phyloP scores from a whole-genome alignment of 2,329 filamentous ascomycete genomes.

The Helotiales sp. region DNA sequence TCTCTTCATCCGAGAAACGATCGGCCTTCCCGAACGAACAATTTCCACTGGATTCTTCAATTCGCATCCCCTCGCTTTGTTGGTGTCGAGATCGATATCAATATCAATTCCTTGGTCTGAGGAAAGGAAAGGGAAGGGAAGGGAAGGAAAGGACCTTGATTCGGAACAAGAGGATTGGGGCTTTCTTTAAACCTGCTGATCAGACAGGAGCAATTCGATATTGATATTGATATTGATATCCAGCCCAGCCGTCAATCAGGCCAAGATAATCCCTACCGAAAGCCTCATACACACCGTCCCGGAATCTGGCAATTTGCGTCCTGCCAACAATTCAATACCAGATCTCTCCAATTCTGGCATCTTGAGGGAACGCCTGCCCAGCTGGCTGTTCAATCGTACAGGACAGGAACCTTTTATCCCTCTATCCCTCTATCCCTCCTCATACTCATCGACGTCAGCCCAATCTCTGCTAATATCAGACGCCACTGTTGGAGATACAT shows the following conservation, averaged over 20 bases:
- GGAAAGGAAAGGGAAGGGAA: no score
- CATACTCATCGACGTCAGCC: neutral
- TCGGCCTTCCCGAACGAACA: neutral
- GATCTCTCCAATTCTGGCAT: neutral
- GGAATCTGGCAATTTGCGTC: neutral
- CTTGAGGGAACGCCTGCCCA: neutral
- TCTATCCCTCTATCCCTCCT: constrained; percentile 8
- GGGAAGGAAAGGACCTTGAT: neutral
- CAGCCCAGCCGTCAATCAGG: neutral
- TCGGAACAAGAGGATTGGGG: neutral
- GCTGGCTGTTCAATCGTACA: neutral
- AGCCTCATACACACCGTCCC: neutral
- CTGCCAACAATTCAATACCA: neutral
- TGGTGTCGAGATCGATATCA: neutral
- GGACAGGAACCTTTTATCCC: neutral
- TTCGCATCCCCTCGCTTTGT: neutral
- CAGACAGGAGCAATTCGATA: neutral
- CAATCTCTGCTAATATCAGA: constrained; percentile 6
- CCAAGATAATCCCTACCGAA: neutral
- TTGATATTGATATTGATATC: neutral
- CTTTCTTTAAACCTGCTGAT: neutral
- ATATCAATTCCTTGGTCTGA: neutral
- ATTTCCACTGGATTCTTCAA: neutral
- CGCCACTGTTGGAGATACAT: neutral
- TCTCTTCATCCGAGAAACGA: neutral